Base-by-base conservation (phyloP, 495 filamentous ascomycete genomes). In the Penicillium desertorum region DNA sequence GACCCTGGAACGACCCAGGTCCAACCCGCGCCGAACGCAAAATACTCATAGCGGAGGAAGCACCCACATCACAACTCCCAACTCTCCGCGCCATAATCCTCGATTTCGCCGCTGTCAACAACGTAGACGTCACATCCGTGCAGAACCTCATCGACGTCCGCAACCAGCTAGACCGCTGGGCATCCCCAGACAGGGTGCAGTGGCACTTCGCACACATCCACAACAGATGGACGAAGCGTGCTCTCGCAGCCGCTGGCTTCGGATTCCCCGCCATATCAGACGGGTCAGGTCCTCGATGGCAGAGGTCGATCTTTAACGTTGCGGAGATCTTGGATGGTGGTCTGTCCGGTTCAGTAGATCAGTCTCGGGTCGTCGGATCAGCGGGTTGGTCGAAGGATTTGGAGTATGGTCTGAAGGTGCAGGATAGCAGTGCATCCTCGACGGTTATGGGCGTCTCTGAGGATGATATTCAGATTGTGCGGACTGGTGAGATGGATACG, bases 201-300 rank as follows among this genome's bases (percentile, higher is more conserved):
- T 96, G 92, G 91, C 92, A 98, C 67, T 86, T 96, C 59, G 89
- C 91, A 6, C 86, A 86, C 71, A 88, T 98, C 76, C 91, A 85
- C 73, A 96, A 93, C 76, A 84, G 90, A 47, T 98, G 92, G 92
- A 92, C 92, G 34, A 98, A 96, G 74, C 88, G 92, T 9, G 92
- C 90, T 9, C 86, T 98, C 17, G 88, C 86, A 9, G 81, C 87
- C 6, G 92, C 89, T 10, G 92, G 93, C n/a, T 96, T 98, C 71
- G 92, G 92, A 0, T 93, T 86, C 69, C 90, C 91, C 8, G 37
- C 50, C 4, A 4, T 7, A 5, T 42, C 50, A 5, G 50, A 52
- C 2, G 37, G 81, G 81, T 5, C 85, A 88, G 20, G 72, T 76
- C 14, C 65, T 68, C 14, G 74, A 75, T 3, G 72, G 74, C 2